Base-by-base conservation (phyloP, 257 asterid genomes). In the Petrea volubilis region DNA sequence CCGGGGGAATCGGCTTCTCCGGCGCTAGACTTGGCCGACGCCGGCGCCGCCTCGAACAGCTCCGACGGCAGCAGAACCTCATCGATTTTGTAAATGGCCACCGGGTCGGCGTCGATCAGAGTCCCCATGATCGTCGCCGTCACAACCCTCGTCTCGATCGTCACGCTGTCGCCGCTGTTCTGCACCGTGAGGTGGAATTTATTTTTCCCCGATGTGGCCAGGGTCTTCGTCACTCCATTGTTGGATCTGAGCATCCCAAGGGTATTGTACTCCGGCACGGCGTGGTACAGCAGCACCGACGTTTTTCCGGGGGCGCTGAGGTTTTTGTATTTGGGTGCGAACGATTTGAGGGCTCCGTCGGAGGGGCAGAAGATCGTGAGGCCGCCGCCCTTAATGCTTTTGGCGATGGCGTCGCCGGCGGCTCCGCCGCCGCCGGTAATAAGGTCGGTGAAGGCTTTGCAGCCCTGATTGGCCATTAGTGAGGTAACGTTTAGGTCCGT, bases 281-380 rank as follows among this genome's bases (percentile, higher is more conserved):
- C 99, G 67, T 95, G 99, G 88, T 75, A 92, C 18, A 86, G 74
- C 5, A 94, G 58, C 12, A 91, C 50, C 17, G 95, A 82, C 0
- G 80, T 40, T 57, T 89, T 82, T 0, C 67, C 86, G 15, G 77
- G 95, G 36, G 68, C 63, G 10, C 92, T 89, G 43, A 95, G 78
- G 34, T 91, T 91, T 59, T 81, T 85, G 87, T 78, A 95, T 28
- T 77, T 86, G 0, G 97, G 92, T 83, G 76, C 79, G 83, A 95
- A 95, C 1, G 69, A 59, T 0, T 71, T 67, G 1, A 95, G 51
- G 0, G 82, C 79, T 2, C 84, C 96, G 72, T 92, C 99, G 60
- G 83, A 68, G 1, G 99, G 99, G 68, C 99, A 95, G 71, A 95
- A 95, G 7, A 92, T 71, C 0, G 99, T 95, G 21, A 95, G 68